Conservation (phyloP, 345 rosid genomes). For the thale cress (Arabidopsis thaliana) region TAIR10.1 NC_003074.8:9486001-9486500, state of each 20-base stretch:
- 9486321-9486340: conserved; percentile 20
- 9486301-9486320: neutral
- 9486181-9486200: conserved; percentile 35
- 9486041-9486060: conserved; percentile 1
- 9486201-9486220: conserved; percentile 49
- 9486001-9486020: conserved; percentile 36
- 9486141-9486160: conserved; percentile 17
- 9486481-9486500: conserved; percentile 29
- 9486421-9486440: conserved; percentile 44
- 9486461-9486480: conserved; percentile 40
- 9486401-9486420: conserved; percentile 48
- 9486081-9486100: neutral
- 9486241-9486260: conserved; percentile 52
- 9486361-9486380: conserved; percentile 97
- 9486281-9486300: conserved; percentile 11
- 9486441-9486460: conserved; percentile 52
- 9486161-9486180: neutral
- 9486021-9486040: conserved; percentile 18
- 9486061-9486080: conserved; percentile 3
- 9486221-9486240: conserved; percentile 38
- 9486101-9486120: neutral
- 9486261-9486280: conserved; percentile 33
- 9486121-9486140: neutral
- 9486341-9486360: conserved; percentile 74
- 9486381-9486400: conserved; percentile 64